Evolutionary conservation across 352 stramenopile genomes (phyloP), one percentile per base, ranked within the genome.

Genomic region (Pythium phragmiticola): DNA sequence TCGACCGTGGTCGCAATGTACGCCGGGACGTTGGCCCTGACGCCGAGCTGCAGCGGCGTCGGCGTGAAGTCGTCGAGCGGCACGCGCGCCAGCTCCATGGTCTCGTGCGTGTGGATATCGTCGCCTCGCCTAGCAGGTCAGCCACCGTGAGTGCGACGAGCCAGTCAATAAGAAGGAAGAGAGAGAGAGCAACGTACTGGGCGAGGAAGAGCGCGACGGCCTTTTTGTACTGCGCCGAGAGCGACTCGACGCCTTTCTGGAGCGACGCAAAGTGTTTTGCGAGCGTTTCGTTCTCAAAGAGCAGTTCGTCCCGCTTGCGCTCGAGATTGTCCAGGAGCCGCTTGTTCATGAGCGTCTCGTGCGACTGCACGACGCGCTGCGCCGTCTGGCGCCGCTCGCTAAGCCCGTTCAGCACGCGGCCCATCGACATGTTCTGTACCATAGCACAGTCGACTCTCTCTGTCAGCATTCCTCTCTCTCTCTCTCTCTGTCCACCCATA

Each of bases 181-280:
- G 26, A 30, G 26, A 30, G 26, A 30, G 26, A 30, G 26, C 26
- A 30, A 79, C 82, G 50, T 73, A 88, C 80, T 92, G 82, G 9
- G 80, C 77, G 36, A 92, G 68, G 53, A 92, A 92, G 14, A 90
- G 72, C 55, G 79, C 72, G 30, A 89, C 76, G 6, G 81, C 71
- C 36, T 89, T 90, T 62, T 87, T 87, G 72, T 90, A 90, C 63
- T 89, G 81, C 3, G 75, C 69, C 30, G 74, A 85, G 7, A 92
- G 60, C n/a, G 75, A 75, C 66, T 89, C 78, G 19, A 92, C 63
- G 16, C 84, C 73, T 2, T 77, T 71, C 41, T 90, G 81, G 21
- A 92, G 63, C 7, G 65, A 58, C 26, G 87, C 72, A 43, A 88
- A 90, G 23, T 68, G 83, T 19, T 70, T 84, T 9, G 72, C 66